Base-by-base conservation (phyloP, 768 basidiomycete species). In the Lactarius tabidus region DNA sequence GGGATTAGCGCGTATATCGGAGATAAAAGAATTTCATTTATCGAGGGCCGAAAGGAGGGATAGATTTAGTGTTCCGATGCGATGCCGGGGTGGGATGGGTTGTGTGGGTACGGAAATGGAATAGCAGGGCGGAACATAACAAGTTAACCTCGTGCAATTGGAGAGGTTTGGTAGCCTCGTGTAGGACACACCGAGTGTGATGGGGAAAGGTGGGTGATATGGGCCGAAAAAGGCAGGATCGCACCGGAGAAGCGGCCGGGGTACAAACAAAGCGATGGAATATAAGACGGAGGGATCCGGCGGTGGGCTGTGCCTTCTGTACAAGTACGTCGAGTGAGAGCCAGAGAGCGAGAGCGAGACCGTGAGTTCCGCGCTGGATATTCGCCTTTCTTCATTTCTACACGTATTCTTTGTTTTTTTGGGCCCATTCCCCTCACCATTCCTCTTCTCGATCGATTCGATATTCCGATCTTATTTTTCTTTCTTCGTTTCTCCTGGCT, bases 131-230 rank as follows among this genome's bases (percentile, higher is more conserved):
- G 62, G 62, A 63, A 63, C 28, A 51, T 57, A 57, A 51, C 48
- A 26, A 51, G 48, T 51, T 51, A 63, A 63, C 53, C 60, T 54
- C 60, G 53, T 62, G 60, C 39, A 29, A 23, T 39, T 17, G 26
- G 55, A 59, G 58, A 36, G 64, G 48, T 60, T 48, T 65, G 64
- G 64, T 65, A 65, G 64, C 64, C 64, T 65, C 64, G 28, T 65
- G 64, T 14, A 9, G 5, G 6, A 51, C 7, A 26, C 9, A 31
- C 28, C 51, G 10, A 26, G 38, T 62, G 60, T 62, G 60, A 39
- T 23, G 29, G 52, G 38, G 20, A n/a, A 28, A 18, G 17, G n/a
- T 17, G 52, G 18, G 53, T 18, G 31, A 29, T 2, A 20, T 8
- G 0, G 52, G 18, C 31, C 28, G 7, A 54, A 54, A 54, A 20